phyloP scores from a whole-genome alignment of 73 alveolate species.

The Tetrahymena thermophila region DNA sequence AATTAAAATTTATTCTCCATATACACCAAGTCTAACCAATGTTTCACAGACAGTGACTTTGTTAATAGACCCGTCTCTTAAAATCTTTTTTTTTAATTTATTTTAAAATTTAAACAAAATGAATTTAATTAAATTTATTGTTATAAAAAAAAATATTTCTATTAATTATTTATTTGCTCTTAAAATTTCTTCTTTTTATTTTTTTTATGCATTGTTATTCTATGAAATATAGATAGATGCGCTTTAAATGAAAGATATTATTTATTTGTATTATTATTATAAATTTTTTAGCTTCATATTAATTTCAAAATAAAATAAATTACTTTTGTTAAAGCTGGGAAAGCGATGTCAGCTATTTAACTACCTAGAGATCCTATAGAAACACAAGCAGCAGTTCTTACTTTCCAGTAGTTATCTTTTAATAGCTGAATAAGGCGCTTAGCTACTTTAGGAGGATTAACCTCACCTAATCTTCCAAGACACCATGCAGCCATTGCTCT shows the following conservation, averaged over 20 bases:
- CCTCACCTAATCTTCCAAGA: constrained; percentile 73
- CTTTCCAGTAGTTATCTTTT: constrained; percentile 88
- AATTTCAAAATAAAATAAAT: neutral
- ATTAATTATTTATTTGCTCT: too few relatives aligned
- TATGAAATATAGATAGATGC: too few relatives aligned
- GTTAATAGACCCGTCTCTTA: constrained; percentile 80
- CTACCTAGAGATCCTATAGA: constrained; percentile 82
- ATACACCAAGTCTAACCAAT: constrained; percentile 72
- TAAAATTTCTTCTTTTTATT: too few relatives aligned
- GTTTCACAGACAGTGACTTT: constrained; percentile 85
- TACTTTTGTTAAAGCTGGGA: constrained; percentile 69
- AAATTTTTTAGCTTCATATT: neutral
- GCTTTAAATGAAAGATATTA: too few relatives aligned
- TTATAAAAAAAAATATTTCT: too few relatives aligned
- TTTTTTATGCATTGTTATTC: too few relatives aligned
- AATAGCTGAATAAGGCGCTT: constrained; percentile 50
- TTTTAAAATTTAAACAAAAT: neutral
- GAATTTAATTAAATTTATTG: too few relatives aligned
- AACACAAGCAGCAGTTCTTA: constrained; percentile 84
- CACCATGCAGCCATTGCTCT: constrained; percentile 87
- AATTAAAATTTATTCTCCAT: constrained; percentile 77
- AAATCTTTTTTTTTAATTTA: neutral
- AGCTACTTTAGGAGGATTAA: constrained; percentile 59
- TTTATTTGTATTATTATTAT: too few relatives aligned
- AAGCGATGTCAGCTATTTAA: constrained; percentile 60